phyloP scores from a whole-genome alignment of 2,329 filamentous ascomycete species.

The Paramyrothecium roridum region DNA sequence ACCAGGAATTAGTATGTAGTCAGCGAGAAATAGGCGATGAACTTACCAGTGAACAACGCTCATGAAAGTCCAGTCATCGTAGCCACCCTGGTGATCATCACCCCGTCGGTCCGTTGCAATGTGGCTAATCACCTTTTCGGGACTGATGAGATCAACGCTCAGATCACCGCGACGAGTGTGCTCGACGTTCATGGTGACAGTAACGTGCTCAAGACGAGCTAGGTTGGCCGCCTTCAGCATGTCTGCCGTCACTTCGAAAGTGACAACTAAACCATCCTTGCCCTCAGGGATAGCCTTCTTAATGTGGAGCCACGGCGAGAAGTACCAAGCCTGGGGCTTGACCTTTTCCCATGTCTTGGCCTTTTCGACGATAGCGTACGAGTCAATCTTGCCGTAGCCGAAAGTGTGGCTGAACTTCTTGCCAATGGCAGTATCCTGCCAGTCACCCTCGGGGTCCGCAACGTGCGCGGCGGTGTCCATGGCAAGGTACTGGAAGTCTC shows the following conservation, averaged over 20 bases:
- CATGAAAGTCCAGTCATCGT: slow-evolving; percentile 98
- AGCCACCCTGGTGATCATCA: slow-evolving; percentile 68
- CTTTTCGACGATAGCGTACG: slow-evolving; percentile 76
- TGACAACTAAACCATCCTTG: slow-evolving; percentile 70
- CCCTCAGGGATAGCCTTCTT: slow-evolving; percentile 84
- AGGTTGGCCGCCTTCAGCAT: slow-evolving; percentile 82
- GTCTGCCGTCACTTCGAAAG: slow-evolving; percentile 77
- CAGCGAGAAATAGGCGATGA: not conserved
- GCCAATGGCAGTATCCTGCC: slow-evolving; percentile 77
- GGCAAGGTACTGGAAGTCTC: slow-evolving; percentile 90
- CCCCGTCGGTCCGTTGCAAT: slow-evolving; percentile 71
- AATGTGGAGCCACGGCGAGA: slow-evolving; percentile 91
- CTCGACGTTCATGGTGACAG: slow-evolving; percentile 93
- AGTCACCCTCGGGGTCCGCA: slow-evolving; percentile 66
- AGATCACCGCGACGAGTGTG: slow-evolving; percentile 86
- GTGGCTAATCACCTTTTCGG: slow-evolving; percentile 76
- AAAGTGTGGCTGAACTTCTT: slow-evolving; percentile 91
- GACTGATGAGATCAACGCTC: slow-evolving; percentile 87
- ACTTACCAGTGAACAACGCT: slow-evolving; percentile 86
- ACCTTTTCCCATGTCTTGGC: slow-evolving; percentile 84
- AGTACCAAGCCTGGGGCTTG: slow-evolving; percentile 94
- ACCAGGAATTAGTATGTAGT: slow-evolving; percentile 23
- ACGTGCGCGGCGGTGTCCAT: slow-evolving; percentile 81
- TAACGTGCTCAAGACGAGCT: slow-evolving; percentile 87
- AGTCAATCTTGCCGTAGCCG: slow-evolving; percentile 94